Conservation (phyloP, 2,329 filamentous ascomycete species). For the Dactylella cylindrospora region DNA sequence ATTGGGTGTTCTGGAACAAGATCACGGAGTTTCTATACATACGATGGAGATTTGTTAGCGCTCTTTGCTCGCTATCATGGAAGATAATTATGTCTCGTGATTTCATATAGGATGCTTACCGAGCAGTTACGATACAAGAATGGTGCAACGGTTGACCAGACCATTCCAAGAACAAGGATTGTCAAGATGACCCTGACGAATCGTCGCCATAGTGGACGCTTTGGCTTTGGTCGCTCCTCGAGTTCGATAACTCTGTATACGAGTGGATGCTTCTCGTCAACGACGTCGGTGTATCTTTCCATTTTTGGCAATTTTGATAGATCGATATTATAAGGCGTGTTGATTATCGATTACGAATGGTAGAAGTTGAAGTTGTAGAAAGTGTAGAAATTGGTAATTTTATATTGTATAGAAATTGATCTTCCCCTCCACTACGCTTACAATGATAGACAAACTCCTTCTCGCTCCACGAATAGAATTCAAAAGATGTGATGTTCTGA, state of each 20-base stretch:
- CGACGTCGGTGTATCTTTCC: conserved; percentile 42
- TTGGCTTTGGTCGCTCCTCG: conserved; percentile 22
- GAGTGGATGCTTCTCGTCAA: conserved; percentile 20
- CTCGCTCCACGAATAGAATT: no score
- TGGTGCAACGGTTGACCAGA: conserved; percentile 11
- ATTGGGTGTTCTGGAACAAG: conserved; percentile 1
- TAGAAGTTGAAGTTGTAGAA: no score
- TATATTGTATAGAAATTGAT: no score
- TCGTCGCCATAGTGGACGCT: conserved; percentile 31
- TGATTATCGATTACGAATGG: no score
- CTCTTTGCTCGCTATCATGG: no score
- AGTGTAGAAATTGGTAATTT: no score
- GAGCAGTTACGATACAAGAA: conserved; percentile 15
- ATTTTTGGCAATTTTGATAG: no score
- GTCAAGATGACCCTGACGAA: conserved; percentile 17
- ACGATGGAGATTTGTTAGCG: background rate
- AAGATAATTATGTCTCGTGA: background rate
- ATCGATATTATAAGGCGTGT: no score
- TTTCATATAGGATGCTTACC: conserved; percentile 7
- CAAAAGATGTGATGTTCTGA: no score
- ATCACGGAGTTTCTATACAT: background rate
- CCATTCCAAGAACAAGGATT: conserved; percentile 11
- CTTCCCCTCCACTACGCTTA: no score
- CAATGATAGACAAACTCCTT: no score
- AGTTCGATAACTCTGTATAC: conserved; percentile 18